Percentiles rank a stretch among this genome's conserved stretches.
Conservation (phyloP, 768 basidiomycete genomes). For the Hypholoma sublateritium region DNA sequence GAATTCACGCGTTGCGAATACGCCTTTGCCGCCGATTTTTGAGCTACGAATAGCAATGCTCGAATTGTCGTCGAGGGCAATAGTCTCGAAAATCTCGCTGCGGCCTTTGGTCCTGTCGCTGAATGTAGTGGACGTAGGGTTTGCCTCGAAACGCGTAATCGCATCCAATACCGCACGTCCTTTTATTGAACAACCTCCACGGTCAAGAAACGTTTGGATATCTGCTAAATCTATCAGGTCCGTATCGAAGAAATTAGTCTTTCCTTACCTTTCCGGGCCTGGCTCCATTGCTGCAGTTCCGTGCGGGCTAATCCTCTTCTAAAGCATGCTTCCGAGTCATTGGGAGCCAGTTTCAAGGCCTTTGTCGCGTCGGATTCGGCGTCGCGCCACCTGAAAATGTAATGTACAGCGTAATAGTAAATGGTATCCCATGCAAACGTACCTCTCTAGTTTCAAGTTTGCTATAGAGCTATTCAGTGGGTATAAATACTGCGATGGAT, state of each 20-base stretch:
- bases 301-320: not conserved
- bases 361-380: not conserved
- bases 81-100: not conserved
- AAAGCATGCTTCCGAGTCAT: not conserved
- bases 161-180: not conserved
- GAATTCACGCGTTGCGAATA: not conserved
- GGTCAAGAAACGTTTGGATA: not conserved
- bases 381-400: not conserved
- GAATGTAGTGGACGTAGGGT: not conserved
- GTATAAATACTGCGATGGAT: not conserved
- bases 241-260: not conserved
- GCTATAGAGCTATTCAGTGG: not conserved
- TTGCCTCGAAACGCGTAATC: not conserved
- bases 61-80: not conserved
- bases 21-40: not conserved
- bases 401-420: not conserved
- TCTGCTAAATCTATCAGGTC: not conserved
- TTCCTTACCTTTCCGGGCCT: not conserved
- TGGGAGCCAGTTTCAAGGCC: not conserved
- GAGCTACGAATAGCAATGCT: not conserved
- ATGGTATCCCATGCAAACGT: not conserved
- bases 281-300: not conserved
- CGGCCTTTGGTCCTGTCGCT: not conserved
- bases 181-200: not conserved
- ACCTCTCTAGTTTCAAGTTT: not conserved